Conservation (phyloP, 73 alveolate species). For the Paramecium caudatum region DNA sequence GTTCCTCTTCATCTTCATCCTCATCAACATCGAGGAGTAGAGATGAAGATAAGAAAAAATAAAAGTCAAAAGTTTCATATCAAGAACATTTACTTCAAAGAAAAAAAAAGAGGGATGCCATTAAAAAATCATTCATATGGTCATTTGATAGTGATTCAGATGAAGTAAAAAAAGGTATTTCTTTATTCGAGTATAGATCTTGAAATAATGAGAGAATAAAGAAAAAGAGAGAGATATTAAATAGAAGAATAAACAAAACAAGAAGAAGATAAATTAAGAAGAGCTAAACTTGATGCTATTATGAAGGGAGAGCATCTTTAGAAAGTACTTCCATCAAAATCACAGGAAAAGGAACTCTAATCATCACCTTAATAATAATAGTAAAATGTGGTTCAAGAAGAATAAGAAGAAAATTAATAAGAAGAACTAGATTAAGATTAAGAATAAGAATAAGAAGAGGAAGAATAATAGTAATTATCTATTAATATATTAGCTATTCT, state of each 20-base stretch:
- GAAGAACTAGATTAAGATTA: conserved; percentile 24
- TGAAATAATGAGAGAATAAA: conserved; percentile 30
- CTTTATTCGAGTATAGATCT: not conserved
- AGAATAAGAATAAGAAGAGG: conserved; percentile 31
- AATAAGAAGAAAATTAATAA: not conserved
- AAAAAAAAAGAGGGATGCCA: conserved; percentile 43
- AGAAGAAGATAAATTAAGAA: conserved; percentile 66
- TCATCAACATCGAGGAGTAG: conserved; percentile 63
- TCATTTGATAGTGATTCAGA: conserved; percentile 57
- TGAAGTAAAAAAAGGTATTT: conserved; percentile 34
- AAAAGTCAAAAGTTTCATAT: conserved; percentile 31
- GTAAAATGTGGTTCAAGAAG: not conserved
- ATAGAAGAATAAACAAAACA: conserved; percentile 47
- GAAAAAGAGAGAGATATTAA: not conserved
- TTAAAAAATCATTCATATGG: conserved; percentile 56
- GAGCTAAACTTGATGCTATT: conserved; percentile 64
- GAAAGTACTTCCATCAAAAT: conserved; percentile 45
- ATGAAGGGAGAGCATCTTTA: conserved; percentile 65
- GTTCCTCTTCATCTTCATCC: conserved; percentile 23
- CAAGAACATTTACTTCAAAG: conserved; percentile 39
- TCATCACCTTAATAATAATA: not conserved
- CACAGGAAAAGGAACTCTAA: conserved; percentile 16
- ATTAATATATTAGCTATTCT: conserved; percentile 6
- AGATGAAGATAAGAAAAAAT: not conserved
- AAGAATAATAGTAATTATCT: conserved; percentile 20